Percentiles rank a stretch among this genome's conserved stretches.
These are phyloP conservation scores for Barnettozyma botsteinii DNA, from an alignment of 805 yeast species.

Conservation along the genomic window DNA sequence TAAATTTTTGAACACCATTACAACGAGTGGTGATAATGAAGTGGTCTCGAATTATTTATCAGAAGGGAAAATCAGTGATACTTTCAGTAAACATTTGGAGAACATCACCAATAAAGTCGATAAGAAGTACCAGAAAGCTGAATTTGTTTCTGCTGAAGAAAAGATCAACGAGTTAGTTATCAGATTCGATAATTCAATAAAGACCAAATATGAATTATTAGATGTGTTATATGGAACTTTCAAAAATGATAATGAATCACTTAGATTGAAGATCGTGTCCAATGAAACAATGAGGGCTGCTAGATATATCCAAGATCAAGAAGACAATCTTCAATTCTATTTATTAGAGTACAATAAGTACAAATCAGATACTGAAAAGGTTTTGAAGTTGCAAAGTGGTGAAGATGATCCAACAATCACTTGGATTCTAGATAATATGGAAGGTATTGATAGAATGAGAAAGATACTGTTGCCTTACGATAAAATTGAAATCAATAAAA, in stretches of 20 bases:
- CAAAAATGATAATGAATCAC: conserved; percentile 16
- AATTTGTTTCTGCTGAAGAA: conserved; percentile 12
- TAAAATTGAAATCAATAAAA: conserved; percentile 39
- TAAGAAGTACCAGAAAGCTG: conserved; percentile 18
- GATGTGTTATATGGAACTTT: conserved; percentile 15
- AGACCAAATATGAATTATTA: conserved; percentile 22
- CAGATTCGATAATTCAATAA: conserved; percentile 18
- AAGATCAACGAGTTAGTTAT: conserved; percentile 10
- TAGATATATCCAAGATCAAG: conserved; percentile 57
- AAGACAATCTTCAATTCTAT: conserved; percentile 50
- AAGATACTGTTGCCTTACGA: conserved; percentile 53
- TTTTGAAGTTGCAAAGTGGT: conserved; percentile 22
- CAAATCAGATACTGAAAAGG: conserved; percentile 37
- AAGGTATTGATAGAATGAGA: conserved; percentile 64
- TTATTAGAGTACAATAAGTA: conserved; percentile 42
- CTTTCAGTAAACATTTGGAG: conserved; percentile 21
- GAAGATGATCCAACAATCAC: conserved; percentile 17
- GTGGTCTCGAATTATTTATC: conserved; percentile 14
- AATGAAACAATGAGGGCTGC: conserved; percentile 44
- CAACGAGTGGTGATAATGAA: conserved; percentile 26
- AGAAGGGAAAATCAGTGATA: conserved; percentile 15
- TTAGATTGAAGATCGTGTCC: conserved; percentile 21
- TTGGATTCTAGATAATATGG: conserved; percentile 61
- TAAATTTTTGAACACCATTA: conserved; percentile 22
- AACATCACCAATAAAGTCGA: conserved; percentile 20